Evolutionary conservation across 306 rosid genomes (phyloP).

Genomic region (Luffa aegyptiaca): DNA sequence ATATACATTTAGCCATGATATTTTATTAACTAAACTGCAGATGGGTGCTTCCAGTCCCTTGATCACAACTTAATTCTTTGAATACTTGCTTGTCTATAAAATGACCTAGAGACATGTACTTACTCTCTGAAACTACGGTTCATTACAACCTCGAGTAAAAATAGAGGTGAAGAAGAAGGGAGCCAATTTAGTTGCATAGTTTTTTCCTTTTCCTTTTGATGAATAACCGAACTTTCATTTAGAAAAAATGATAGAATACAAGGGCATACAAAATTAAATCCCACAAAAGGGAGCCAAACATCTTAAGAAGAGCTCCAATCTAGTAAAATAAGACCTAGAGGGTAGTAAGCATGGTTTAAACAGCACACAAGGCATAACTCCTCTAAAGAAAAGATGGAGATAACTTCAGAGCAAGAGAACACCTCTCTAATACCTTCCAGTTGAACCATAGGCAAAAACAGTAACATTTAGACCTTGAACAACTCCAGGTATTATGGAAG

Average conservation of each 20-base stretch:
- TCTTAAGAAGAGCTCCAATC: no score
- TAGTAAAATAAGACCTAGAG: no score
- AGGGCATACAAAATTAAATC: no score
- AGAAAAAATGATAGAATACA: no score
- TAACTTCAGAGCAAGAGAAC: not conserved
- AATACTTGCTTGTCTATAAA: not conserved
- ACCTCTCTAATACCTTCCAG: constrained; percentile 41
- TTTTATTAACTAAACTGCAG: not conserved
- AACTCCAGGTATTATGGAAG: constrained; percentile 40
- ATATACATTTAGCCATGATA: not conserved
- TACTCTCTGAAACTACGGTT: not conserved
- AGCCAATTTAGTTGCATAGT: not conserved
- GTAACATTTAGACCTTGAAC: constrained; percentile 60
- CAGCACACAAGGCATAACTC: not conserved
- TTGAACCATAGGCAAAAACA: constrained; percentile 55
- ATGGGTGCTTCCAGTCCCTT: not conserved
- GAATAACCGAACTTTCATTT: no score
- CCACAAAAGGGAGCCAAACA: no score
- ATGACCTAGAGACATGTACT: not conserved
- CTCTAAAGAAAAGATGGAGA: not conserved
- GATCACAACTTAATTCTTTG: not conserved
- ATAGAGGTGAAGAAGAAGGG: not conserved
- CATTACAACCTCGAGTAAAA: not conserved
- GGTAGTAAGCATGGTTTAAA: not conserved
- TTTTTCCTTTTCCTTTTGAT: no score